Conservation (phyloP, 176 grass and related monocot genomes). For the Bromus sterilis region DNA sequence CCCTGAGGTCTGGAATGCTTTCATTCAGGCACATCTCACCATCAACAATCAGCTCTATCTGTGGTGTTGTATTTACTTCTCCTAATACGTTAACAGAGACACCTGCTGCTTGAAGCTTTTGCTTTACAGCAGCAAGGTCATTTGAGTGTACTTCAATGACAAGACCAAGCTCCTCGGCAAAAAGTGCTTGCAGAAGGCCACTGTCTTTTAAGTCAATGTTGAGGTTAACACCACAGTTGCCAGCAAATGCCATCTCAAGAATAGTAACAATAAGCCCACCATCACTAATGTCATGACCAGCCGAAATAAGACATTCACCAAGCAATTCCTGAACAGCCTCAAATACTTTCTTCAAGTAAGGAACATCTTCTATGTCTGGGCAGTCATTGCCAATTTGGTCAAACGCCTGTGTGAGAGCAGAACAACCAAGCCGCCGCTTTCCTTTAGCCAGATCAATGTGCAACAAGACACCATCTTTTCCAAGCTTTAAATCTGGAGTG, state of each 20-base stretch:
- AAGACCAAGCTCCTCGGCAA: conserved; percentile 86
- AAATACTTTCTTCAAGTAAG: conserved; percentile 68
- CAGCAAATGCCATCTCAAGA: conserved; percentile 94
- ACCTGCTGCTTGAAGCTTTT: conserved; percentile 56
- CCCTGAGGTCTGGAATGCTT: conserved; percentile 62
- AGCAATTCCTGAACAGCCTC: conserved; percentile 65
- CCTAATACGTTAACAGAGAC: conserved; percentile 60
- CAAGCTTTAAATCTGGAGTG: conserved; percentile 87
- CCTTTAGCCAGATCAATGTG: conserved; percentile 88
- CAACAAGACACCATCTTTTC: conserved; percentile 57
- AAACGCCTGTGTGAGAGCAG: conserved; percentile 81
- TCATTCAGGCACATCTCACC: conserved; percentile 50
- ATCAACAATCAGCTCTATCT: conserved; percentile 55
- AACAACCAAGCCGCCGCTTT: conserved; percentile 57
- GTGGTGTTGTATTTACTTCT: conserved; percentile 50
- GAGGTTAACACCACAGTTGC: conserved; percentile 72
- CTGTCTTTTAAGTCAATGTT: conserved; percentile 47
- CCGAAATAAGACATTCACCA: conserved; percentile 59
- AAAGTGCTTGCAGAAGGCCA: conserved; percentile 54
- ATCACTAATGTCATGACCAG: conserved; percentile 88
- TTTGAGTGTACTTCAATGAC: conserved; percentile 50
- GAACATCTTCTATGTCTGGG: conserved; percentile 76
- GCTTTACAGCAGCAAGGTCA: conserved; percentile 35
- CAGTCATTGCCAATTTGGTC: conserved; percentile 84
- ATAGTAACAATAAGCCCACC: conserved; percentile 72